Conservation (phyloP, 345 rosid genomes). For the Mangifera indica region DNA sequence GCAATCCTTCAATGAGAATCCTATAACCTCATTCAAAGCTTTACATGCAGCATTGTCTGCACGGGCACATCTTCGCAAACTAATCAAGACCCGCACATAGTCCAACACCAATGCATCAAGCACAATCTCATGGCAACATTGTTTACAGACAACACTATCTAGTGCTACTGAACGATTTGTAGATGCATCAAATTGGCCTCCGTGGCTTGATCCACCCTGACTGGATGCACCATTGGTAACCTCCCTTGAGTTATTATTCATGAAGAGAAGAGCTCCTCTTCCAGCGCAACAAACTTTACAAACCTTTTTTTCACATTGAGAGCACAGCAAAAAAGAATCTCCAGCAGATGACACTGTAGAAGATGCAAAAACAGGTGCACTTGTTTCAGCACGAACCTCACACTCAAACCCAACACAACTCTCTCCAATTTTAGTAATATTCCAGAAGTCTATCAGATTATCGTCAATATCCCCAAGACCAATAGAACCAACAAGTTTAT, state of each 20-base stretch:
- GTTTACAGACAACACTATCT: conserved; percentile 67
- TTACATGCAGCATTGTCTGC: conserved; percentile 61
- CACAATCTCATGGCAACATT: conserved; percentile 66
- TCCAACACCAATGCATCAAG: conserved; percentile 81
- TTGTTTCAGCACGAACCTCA: conserved; percentile 64
- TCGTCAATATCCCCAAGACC: conserved; percentile 67
- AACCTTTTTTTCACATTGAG: conserved; percentile 66
- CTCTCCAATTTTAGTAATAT: conserved; percentile 57
- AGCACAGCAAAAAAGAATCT: conserved; percentile 55
- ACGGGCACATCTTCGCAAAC: conserved; percentile 68
- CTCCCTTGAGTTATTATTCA: conserved; percentile 54
- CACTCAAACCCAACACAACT: conserved; percentile 68
- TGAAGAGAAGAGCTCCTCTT: conserved; percentile 78
- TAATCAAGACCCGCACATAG: conserved; percentile 79
- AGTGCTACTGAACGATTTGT: conserved; percentile 46
- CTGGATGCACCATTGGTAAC: conserved; percentile 32
- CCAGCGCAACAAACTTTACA: conserved; percentile 92
- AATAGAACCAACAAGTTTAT: conserved; percentile 68
- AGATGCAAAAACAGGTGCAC: conserved; percentile 33
- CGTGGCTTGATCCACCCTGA: conserved; percentile 61
- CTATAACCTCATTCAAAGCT: conserved; percentile 65
- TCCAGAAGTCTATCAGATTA: conserved; percentile 76
- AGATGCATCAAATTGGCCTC: conserved; percentile 54
- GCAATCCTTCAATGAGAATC: conserved; percentile 40
- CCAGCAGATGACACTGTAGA: conserved; percentile 38